Conservation (phyloP, 2,329 filamentous ascomycete genomes). For the Penicillium sclerotiorum region DNA sequence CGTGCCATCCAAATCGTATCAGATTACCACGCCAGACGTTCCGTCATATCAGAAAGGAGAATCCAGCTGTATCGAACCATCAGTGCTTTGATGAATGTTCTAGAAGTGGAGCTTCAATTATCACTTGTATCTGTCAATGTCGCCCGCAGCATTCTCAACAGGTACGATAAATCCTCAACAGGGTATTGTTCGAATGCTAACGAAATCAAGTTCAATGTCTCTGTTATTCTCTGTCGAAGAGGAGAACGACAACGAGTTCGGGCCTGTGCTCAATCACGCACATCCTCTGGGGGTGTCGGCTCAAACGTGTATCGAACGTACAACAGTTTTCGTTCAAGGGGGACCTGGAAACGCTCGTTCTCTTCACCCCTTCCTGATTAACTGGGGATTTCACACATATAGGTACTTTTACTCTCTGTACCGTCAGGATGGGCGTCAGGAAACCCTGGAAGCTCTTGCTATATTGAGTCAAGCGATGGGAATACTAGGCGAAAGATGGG, state of each 20-base stretch:
- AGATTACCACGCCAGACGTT: conserved; percentile 1
- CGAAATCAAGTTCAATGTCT: not conserved
- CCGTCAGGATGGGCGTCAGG: not conserved
- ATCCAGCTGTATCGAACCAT: conserved; percentile 17
- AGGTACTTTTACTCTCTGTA: conserved; percentile 2
- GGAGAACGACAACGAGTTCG: not conserved
- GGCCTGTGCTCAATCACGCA: not conserved
- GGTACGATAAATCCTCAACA: conserved; percentile 4
- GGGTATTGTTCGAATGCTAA: not conserved
- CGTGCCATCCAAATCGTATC: conserved; percentile 14
- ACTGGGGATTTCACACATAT: not conserved
- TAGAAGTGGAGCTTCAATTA: conserved; percentile 12
- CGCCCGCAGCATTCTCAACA: conserved; percentile 13
- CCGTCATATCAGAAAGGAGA: not conserved
- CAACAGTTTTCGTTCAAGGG: not conserved
- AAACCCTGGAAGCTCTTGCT: not conserved
- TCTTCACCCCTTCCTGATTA: not conserved
- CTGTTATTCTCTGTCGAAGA: not conserved
- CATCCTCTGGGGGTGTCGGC: conserved; percentile 3
- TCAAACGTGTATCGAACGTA: not conserved
- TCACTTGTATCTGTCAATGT: conserved; percentile 12
- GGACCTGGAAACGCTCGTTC: not conserved
- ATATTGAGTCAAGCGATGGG: not conserved
- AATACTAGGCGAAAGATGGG: conserved; percentile 1
- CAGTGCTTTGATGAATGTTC: conserved; percentile 6